These are phyloP conservation scores for Ziziphus jujuba DNA, from an alignment of 306 rosid species.

Conservation along the genomic window DNA sequence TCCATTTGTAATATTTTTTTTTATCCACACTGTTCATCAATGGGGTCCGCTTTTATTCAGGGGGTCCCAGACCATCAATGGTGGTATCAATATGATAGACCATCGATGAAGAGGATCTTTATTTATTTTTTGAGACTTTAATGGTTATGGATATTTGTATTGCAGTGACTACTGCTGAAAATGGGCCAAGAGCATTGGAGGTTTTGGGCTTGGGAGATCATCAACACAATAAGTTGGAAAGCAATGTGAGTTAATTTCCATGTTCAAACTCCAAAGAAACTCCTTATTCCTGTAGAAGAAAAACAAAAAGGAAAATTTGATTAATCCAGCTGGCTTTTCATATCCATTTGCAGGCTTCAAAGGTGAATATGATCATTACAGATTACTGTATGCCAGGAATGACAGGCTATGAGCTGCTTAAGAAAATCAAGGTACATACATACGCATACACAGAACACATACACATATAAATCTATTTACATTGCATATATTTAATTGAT, in stretches of 20 bases:
- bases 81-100: no score
- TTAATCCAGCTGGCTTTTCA: neutral
- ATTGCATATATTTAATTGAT: neutral
- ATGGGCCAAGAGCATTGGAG: constrained; percentile 83
- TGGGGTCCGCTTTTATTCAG: no score
- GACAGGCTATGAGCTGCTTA: constrained; percentile 92
- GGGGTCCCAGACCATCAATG: no score
- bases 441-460: no score
- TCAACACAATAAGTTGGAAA: constrained; percentile 36
- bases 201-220: constrained; percentile 67
- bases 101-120: no score
- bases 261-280: neutral
- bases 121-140: no score
- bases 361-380: constrained; percentile 80
- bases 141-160: neutral
- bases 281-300: neutral
- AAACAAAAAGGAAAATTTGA: no score
- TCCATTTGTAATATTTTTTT: no score
- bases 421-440: constrained; percentile 75
- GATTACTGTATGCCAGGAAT: constrained; percentile 98
- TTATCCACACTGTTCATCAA: no score
- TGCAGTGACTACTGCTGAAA: constrained; percentile 95
- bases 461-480: no score
- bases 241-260: constrained; percentile 42
- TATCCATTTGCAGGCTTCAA: constrained; percentile 50